Percentiles rank a stretch among this genome's conserved stretches.
phyloP scores from a whole-genome alignment of 352 stramenopile species.

The Globisporangium abappressorium region DNA sequence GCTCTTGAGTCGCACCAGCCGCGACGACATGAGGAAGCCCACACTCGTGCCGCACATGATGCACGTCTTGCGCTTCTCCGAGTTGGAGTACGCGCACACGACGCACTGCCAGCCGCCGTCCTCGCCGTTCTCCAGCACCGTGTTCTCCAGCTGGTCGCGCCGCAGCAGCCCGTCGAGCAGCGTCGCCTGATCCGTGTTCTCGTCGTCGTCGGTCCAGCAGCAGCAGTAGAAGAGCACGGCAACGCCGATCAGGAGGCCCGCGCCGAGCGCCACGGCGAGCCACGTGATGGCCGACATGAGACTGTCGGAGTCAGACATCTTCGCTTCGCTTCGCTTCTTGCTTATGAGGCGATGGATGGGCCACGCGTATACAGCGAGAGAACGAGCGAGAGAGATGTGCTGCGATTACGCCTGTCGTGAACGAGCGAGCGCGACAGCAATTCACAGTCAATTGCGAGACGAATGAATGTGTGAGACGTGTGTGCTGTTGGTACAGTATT shows the following conservation, averaged over 20 bases:
- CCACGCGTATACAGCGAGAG: background rate
- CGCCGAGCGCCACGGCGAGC: slow-evolving; percentile 32
- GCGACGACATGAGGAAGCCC: slow-evolving; percentile 29
- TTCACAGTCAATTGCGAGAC: background rate
- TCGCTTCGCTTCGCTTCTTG: background rate
- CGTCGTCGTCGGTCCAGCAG: slow-evolving; percentile 25
- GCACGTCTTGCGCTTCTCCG: slow-evolving; percentile 33
- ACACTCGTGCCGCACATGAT: slow-evolving; percentile 63
- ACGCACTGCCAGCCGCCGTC: slow-evolving; percentile 66
- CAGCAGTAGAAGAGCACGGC: slow-evolving; percentile 48
- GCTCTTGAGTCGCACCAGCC: slow-evolving; percentile 47
- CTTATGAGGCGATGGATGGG: background rate
- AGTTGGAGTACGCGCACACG: slow-evolving; percentile 63
- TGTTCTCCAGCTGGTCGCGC: slow-evolving; percentile 58
- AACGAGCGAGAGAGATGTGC: slow-evolving; percentile 2
- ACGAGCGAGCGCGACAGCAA: background rate
- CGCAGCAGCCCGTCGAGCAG: slow-evolving; percentile 60
- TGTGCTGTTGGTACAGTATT: background rate
- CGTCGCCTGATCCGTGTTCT: slow-evolving; percentile 12
- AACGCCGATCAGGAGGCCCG: slow-evolving; percentile 28
- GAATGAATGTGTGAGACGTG: background rate
- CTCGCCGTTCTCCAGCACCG: slow-evolving; percentile 44
- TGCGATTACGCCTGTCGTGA: background rate
- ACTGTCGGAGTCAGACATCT: slow-evolving; percentile 14
- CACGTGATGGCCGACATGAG: slow-evolving; percentile 36